Conservation (phyloP, 1,139 yeast genomes). For the Wickerhamomyces sp. region DNA sequence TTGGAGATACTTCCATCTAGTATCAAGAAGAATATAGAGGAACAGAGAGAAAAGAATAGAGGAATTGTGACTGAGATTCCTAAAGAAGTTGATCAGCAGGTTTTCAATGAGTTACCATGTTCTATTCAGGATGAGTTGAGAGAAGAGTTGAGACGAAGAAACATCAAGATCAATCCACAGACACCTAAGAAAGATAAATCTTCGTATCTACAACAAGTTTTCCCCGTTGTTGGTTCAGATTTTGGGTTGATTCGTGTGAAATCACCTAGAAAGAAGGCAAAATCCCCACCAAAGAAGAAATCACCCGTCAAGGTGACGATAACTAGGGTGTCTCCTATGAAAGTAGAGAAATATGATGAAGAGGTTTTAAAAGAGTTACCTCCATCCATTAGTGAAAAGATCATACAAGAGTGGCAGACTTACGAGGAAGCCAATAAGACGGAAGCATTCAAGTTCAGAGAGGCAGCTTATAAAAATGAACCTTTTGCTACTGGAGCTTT, state of each 20-base stretch:
- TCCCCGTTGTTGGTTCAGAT: conserved; percentile 32
- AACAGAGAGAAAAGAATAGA: conserved; percentile 8
- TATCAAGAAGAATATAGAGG: conserved; percentile 20
- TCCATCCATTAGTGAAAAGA: conserved; percentile 36
- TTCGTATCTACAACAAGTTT: conserved; percentile 36
- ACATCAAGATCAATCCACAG: conserved; percentile 22
- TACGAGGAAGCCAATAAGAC: conserved; percentile 32
- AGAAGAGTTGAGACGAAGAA: conserved; percentile 34
- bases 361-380: conserved; percentile 45
- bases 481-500: conserved; percentile 19
- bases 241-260: conserved; percentile 34
- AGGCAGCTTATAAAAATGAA: conserved; percentile 9
- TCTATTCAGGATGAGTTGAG: conserved; percentile 46
- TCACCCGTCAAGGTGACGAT: conserved; percentile 27
- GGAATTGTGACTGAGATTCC: conserved; percentile 22
- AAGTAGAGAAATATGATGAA: conserved; percentile 28
- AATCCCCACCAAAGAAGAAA: conserved; percentile 23
- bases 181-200: conserved; percentile 25
- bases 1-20: conserved; percentile 29
- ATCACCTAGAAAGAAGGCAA: conserved; percentile 8
- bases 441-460: conserved; percentile 24
- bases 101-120: conserved; percentile 48
- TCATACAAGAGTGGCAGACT: conserved; percentile 35
- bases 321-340: conserved; percentile 7
- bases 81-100: conserved; percentile 46